Evolutionary conservation across 208 protist genomes (phyloP), one percentile per base, ranked within the genome.

Genomic region (Trypanosoma caninum): DNA sequence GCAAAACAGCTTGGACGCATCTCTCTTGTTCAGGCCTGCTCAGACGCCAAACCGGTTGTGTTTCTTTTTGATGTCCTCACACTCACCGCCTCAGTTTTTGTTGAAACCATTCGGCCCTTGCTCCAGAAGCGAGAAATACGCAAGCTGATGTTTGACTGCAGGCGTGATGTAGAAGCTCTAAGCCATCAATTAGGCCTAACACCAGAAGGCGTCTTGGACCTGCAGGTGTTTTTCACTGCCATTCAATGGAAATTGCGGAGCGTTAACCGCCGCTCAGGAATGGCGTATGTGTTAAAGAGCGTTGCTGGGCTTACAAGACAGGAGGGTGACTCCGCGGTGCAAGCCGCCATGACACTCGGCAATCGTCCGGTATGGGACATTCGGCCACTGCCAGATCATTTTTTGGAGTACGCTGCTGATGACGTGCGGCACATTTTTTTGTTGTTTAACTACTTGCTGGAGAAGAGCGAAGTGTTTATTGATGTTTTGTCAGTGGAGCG

Each of bases 101-200:
- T 61, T 11, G 56, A 72, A 1, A 59, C 42, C 10, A 23, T 89
- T 0, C 61, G 60, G 16, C 66, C 76, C 2, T 18, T 94, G 2
- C 57, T 93, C 9, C 33, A 53, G 16, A 63, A 84, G 35, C 52
- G 44, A 2, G 31, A 22, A 9, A 82, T 96, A 50, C 65, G 65
- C 30, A 96, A 91, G 68, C 68, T 87, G 22, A 86, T 93, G 10
- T 96, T 94, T 53, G 90, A 96, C 63, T 96, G 90, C 61, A 82
- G 90, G 4, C 84, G 87, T 27, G 90, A 96, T 58, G 80, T 93
- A 10, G 90, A 96, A 51, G 90, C 90, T 35, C 69, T 96, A 18
- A 88, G 75, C 47, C 79, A 66, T 54, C 90, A 96, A 72, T 73
- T 91, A 59, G 59, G 62, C 1, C 44, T 96, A n/a, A 59, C 72